Evolutionary conservation across 78 protist species (phyloP).

Genomic region (Pelomyxa schiedti): DNA sequence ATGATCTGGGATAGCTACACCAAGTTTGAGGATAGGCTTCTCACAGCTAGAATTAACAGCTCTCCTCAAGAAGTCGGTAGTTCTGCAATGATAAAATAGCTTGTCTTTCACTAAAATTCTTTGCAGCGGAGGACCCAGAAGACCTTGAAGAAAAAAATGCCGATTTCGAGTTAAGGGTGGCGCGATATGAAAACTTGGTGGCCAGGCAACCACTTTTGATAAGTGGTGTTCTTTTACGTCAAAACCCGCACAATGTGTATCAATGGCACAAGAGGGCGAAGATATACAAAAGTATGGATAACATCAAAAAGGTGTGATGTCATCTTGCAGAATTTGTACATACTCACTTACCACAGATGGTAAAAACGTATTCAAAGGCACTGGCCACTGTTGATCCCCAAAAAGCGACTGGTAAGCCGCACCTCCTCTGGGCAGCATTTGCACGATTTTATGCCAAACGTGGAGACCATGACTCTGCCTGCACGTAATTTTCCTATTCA

Average conservation of each 20-base stretch:
- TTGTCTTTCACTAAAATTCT: no score
- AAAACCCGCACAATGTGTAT: conserved; percentile 90
- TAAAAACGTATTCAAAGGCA: conserved; percentile 27
- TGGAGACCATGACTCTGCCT: conserved; percentile 43
- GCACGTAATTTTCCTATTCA: no score
- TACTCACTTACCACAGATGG: no score
- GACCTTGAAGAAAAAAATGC: conserved; percentile 7
- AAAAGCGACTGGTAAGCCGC: conserved; percentile 62
- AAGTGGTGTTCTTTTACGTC: conserved; percentile 71
- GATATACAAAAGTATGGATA: conserved; percentile 28
- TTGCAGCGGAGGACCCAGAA: neutral
- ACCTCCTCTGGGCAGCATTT: conserved; percentile 55
- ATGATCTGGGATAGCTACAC: conserved; percentile 89
- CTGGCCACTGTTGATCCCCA: conserved; percentile 42
- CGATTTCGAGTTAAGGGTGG: conserved; percentile 64
- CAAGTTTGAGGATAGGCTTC: conserved; percentile 72
- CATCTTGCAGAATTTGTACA: conserved; percentile 22
- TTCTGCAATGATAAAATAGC: neutral
- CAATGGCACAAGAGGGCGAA: conserved; percentile 92
- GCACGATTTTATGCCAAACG: conserved; percentile 44
- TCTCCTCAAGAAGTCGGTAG: neutral
- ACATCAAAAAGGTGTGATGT: conserved; percentile 10
- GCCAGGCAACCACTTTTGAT: conserved; percentile 69
- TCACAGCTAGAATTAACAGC: conserved; percentile 15
- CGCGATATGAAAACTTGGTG: conserved; percentile 65